These are phyloP conservation scores for Pseudozyma sp. DNA, from an alignment of 1,284 basidiomycete genomes.

Conservation along the genomic window DNA sequence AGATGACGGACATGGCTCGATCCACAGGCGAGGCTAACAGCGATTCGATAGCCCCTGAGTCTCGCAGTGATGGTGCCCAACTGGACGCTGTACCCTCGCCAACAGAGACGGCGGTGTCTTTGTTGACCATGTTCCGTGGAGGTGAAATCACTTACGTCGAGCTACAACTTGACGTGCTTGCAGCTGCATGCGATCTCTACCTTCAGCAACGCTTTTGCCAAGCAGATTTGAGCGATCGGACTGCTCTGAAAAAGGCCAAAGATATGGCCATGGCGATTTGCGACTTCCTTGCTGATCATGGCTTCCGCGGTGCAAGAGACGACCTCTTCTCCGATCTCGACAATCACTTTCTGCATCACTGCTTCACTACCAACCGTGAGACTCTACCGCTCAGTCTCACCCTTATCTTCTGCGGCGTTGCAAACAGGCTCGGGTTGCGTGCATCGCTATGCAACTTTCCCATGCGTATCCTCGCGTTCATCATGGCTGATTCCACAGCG, in stretches of 20 bases:
- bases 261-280: constrained; percentile 37
- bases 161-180: constrained; percentile 41
- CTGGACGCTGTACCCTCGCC: constrained; percentile 7
- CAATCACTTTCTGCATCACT: constrained; percentile 52
- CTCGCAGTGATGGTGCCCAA: neutral
- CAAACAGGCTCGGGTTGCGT: constrained; percentile 45
- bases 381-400: constrained; percentile 46
- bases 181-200: constrained; percentile 51
- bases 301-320: constrained; percentile 34
- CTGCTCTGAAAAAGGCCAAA: constrained; percentile 8
- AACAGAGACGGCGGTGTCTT: constrained; percentile 31
- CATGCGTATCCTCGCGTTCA: constrained; percentile 40
- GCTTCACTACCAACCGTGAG: constrained; percentile 51
- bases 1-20: constrained; percentile 10
- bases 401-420: constrained; percentile 49
- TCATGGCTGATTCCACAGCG: constrained; percentile 14
- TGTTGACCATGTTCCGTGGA: constrained; percentile 50
- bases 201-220: constrained; percentile 18
- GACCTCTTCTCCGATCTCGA: constrained; percentile 43
- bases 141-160: constrained; percentile 36
- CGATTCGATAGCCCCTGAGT: neutral
- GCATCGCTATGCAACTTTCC: constrained; percentile 52
- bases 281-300: constrained; percentile 42
- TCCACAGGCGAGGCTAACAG: neutral
- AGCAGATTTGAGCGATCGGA: too few species aligned